phyloP scores from a whole-genome alignment of 805 yeast genomes.

The Teunomyces pallodes region DNA sequence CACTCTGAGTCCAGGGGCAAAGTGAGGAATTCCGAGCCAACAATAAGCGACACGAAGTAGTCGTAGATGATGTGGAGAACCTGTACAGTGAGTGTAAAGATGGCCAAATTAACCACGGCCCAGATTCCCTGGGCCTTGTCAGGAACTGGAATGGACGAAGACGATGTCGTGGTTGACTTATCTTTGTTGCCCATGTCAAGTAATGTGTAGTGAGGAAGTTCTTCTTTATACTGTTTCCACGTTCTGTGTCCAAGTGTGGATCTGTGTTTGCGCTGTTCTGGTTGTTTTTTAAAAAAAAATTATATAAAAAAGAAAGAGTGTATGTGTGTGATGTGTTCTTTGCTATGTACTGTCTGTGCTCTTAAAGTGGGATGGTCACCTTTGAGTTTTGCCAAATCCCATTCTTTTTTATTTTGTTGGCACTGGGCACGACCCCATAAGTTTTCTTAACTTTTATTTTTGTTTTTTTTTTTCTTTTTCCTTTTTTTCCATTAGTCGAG shows the following conservation, averaged over 20 bases:
- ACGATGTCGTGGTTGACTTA: slow-evolving; percentile 1
- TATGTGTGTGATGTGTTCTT: neutral
- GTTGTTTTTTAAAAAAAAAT: too few relatives aligned
- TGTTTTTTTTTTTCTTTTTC: too few relatives aligned
- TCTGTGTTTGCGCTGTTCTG: neutral
- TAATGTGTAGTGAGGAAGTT: neutral
- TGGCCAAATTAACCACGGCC: neutral
- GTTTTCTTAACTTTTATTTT: too few relatives aligned
- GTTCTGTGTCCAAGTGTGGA: neutral
- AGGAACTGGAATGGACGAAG: neutral
- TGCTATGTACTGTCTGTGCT: neutral
- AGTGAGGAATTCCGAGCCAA: neutral
- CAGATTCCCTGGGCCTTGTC: neutral
- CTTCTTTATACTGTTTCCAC: neutral
- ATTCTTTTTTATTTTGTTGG: neutral
- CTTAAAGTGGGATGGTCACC: neutral
- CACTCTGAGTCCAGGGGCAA: neutral
- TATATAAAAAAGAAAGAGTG: neutral
- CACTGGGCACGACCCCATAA: neutral
- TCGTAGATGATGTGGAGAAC: neutral
- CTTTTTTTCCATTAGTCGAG: too few relatives aligned
- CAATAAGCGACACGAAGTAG: neutral
- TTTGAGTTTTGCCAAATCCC: neutral
- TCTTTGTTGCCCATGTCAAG: neutral
- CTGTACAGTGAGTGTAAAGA: neutral